Conservation (phyloP, 768 basidiomycete genomes). For the Mycena vitilis region DNA sequence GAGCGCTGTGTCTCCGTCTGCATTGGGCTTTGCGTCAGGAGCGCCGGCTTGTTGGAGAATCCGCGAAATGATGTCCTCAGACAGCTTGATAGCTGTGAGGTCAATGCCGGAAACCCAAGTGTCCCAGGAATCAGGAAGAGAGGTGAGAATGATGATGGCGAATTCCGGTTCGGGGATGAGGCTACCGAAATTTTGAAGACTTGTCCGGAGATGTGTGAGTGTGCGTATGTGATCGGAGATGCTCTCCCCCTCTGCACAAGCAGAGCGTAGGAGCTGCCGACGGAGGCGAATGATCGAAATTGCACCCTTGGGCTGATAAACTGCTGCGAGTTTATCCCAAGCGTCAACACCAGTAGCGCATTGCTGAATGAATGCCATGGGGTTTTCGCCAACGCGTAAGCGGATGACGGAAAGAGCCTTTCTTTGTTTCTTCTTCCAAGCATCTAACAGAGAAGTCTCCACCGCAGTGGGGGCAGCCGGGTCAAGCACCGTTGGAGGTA, state of each 20-base stretch:
- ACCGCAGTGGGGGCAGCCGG: neutral
- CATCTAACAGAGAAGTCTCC: neutral
- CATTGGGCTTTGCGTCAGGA: slow-evolving; percentile 14
- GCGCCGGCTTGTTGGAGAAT: slow-evolving; percentile 39
- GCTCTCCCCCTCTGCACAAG: slow-evolving; percentile 44
- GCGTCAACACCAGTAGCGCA: slow-evolving; percentile 41
- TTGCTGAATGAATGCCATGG: slow-evolving; percentile 43
- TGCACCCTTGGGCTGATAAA: slow-evolving; percentile 37
- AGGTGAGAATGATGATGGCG: slow-evolving; percentile 43
- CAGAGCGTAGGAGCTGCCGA: slow-evolving; percentile 39
- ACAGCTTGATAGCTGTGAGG: slow-evolving; percentile 30
- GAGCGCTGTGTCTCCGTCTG: slow-evolving; percentile 9
- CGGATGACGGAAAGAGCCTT: too few species aligned
- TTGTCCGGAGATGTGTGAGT: slow-evolving; percentile 42
- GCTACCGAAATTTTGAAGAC: slow-evolving; percentile 36
- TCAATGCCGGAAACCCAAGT: slow-evolving; percentile 42
- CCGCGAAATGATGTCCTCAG: slow-evolving; percentile 36
- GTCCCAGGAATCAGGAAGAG: slow-evolving; percentile 49
- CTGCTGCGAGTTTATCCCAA: slow-evolving; percentile 42
- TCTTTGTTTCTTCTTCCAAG: slow-evolving; percentile 31
- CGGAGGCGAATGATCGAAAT: slow-evolving; percentile 29
- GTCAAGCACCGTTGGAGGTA: neutral
- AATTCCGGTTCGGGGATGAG: slow-evolving; percentile 45
- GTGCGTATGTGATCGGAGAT: slow-evolving; percentile 46
- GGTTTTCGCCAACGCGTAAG: slow-evolving; percentile 13